Evolutionary conservation across 441 rosid species (phyloP), one percentile per base, ranked within the genome.

Genomic region (Euphorbia schlechtendalii): DNA sequence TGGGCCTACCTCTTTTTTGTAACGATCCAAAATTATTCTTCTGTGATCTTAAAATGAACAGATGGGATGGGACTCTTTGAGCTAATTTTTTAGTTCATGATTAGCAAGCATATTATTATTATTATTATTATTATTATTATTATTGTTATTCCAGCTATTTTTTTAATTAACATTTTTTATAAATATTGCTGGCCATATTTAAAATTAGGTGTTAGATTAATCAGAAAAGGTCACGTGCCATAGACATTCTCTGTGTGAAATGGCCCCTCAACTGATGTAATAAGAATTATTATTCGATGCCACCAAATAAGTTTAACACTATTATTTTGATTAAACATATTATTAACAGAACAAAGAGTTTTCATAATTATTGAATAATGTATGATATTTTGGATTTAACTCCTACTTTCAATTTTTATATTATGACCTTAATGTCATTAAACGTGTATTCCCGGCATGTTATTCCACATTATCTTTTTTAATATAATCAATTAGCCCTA

Each of bases 1-100:
- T 14, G 73, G 54, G 7, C 45, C 45, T 64, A 77, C 68, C 24
- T 24, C 36, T 25, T 32, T 4, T n/a, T 22, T 1, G 64, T 55
- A 67, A 68, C 62, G 58, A 65, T 68, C 74, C 76, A 61, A 78
- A 63, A 60, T 10, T 28, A 53, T 71, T 74, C 76, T 66, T 68
- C 18, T 57, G 76, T 74, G 81, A 81, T 76, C 54, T 8, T 61
- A 61, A 76, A 36, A 69, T 59, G 64, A 71, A 67, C 76, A 70
- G 63, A 65, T 63, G 24, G 69, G 71, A 21, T 32, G 32, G 60
- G 22, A 2, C 22, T 12, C 3, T 32, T 14, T 10, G 12, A 32
- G 34, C 34, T 32, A 32, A 2, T 32, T 18, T 25, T 52, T 57
- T 36, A 5, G 22, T 73, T 69, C 56, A 71, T 75, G 51, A 63